phyloP scores from a whole-genome alignment of 108 stramenopile genomes.

The Nitzschia palea region DNA sequence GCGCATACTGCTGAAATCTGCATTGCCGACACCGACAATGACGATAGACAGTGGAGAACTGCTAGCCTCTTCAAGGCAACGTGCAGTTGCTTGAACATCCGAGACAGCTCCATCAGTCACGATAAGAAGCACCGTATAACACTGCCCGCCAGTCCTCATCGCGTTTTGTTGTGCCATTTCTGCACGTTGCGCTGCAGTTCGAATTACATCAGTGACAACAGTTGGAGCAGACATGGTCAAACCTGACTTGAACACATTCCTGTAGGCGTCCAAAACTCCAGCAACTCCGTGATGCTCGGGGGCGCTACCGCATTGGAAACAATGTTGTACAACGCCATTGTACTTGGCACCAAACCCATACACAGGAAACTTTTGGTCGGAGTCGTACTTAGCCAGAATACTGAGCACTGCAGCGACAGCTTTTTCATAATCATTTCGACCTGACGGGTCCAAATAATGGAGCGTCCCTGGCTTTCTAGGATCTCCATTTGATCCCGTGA shows the following conservation, averaged over 20 bases:
- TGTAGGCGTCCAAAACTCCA: slow-evolving; percentile 79
- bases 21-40: slow-evolving; percentile 84
- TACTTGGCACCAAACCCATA: slow-evolving; percentile 91
- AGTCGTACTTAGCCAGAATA: slow-evolving; percentile 75
- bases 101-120: slow-evolving; percentile 88
- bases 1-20: slow-evolving; percentile 76
- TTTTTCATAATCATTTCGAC: slow-evolving; percentile 70
- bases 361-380: slow-evolving; percentile 79
- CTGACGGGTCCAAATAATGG: slow-evolving; percentile 53
- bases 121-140: slow-evolving; percentile 84
- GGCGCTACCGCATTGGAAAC: slow-evolving; percentile 62
- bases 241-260: slow-evolving; percentile 45
- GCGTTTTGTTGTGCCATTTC: slow-evolving; percentile 33
- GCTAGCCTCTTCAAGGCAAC: slow-evolving; percentile 36
- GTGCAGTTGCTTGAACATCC: slow-evolving; percentile 78
- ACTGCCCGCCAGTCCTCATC: slow-evolving; percentile 19
- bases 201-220: slow-evolving; percentile 81
- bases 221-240: slow-evolving; percentile 86
- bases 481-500: slow-evolving; percentile 89
- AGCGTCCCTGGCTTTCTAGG: slow-evolving; percentile 70
- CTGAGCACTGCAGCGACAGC: slow-evolving; percentile 59
- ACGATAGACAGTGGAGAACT: slow-evolving; percentile 71
- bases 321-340: slow-evolving; percentile 73
- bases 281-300: slow-evolving; percentile 64
- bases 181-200: slow-evolving; percentile 61